Evolutionary conservation across 1,139 yeast genomes (phyloP), one percentile per base, ranked within the genome.

Genomic region (Yarrowia galli): DNA sequence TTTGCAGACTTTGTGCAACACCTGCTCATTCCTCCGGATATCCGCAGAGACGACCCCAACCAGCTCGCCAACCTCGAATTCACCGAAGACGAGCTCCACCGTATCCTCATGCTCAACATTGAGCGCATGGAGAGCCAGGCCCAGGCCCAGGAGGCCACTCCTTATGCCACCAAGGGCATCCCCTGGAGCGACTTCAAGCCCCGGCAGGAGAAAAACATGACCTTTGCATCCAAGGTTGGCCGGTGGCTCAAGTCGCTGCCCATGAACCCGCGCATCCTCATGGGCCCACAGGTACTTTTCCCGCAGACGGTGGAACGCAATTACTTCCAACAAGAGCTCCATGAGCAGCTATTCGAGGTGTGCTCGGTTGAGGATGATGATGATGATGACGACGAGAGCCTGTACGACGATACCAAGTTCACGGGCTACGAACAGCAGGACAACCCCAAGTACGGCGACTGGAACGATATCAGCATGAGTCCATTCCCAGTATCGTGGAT

Each of bases 401-500:
- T 22, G 22, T 22, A 9, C 32, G 60, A 38, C 20, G 60, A 53
- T 0, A 36, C 23, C 16, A 53, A 53, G 32, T 43, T 22, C 5
- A 13, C 12, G 9, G 45, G 25, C 32, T 2, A 28, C 13, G 64
- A 58, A 25, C 42, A 42, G n/a, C 42, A 25, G 0, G 28, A 28
- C 4, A 58, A 43, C 20, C 64, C 64, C 18, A 42, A 58, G 40
- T 58, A 58, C 28, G 64, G 64, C 32, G 40, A 43, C 40, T 58
- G 64, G 64, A 58, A 20, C 43, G 64, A 58, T 10, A 9, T 43
- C 20, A n/a, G 15, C 12, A 16, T 58, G 45, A 16, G 10, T 16
- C 64, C 64, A 2, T 58, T 28, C 42, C 64, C 64, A 0, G 64
- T 58, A 1, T 58, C 64, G 22, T 58, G 64, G 64, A 58, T 58